These are phyloP conservation scores for Cardiosporidium cionae DNA, from an alignment of 169 alveolate genomes.

Conservation along the genomic window DNA sequence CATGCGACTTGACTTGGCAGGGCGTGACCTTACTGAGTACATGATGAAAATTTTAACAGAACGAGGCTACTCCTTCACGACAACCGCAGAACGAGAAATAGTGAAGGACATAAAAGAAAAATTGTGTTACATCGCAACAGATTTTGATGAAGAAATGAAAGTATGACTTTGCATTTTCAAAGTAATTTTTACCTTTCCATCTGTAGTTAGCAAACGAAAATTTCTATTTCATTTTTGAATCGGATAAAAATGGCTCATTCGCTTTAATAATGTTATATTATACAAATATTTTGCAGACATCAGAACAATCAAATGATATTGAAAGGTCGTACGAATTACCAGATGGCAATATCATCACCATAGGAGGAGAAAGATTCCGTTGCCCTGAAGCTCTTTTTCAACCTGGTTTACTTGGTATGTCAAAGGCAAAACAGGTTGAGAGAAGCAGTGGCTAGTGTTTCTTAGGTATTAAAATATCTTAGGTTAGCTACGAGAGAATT, in stretches of 20 bases:
- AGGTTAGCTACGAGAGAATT: too few species aligned
- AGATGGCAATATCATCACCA: constrained; percentile 91
- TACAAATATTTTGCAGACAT: constrained; percentile 12
- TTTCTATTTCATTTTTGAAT: too few species aligned
- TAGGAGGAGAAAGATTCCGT: constrained; percentile 91
- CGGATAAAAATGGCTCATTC: too few species aligned
- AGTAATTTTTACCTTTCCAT: constrained; percentile 9
- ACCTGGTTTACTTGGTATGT: constrained; percentile 81
- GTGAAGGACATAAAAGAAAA: constrained; percentile 97
- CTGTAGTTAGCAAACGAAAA: constrained; percentile 16
- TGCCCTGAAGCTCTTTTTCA: constrained; percentile 97
- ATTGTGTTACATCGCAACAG: constrained; percentile 90
- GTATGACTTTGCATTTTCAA: constrained; percentile 23
- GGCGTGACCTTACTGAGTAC: constrained; percentile 92
- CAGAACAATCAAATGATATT: constrained; percentile 73
- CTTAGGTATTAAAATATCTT: too few species aligned
- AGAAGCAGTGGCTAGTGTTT: too few species aligned
- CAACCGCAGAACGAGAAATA: constrained; percentile 94
- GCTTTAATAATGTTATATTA: neutral
- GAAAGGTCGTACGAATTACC: constrained; percentile 96
- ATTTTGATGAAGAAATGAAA: constrained; percentile 88
- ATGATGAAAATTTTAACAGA: constrained; percentile 89
- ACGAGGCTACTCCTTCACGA: constrained; percentile 89
- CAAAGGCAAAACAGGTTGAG: too few species aligned
- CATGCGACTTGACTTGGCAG: constrained; percentile 92